phyloP scores from a whole-genome alignment of 2,329 filamentous ascomycete species.

The Fusarium pseudograminearum region DNA sequence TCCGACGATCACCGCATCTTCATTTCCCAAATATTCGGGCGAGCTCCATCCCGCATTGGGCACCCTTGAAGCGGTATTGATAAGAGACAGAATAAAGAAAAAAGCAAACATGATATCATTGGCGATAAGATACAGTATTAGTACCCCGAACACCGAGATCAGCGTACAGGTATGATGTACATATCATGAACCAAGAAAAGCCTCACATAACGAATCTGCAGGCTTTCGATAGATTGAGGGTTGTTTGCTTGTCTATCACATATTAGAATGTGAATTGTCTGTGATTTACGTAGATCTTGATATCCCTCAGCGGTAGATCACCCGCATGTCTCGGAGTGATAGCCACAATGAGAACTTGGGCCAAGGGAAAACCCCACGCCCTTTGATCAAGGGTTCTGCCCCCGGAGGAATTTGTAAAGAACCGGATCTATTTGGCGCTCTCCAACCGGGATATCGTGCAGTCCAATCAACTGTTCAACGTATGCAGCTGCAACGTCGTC shows the following conservation, averaged over 20 bases:
- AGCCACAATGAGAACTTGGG: conserved; percentile 5
- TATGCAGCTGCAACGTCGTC: not conserved
- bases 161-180: not conserved
- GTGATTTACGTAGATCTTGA: conserved; percentile 26
- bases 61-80: not conserved
- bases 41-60: not conserved
- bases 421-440: not conserved
- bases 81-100: not conserved
- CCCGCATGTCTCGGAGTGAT: conserved; percentile 28
- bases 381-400: conserved; percentile 3
- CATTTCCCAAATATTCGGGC: conserved; percentile 5
- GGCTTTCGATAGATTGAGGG: conserved; percentile 3
- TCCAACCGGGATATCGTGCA: not conserved
- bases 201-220: not conserved
- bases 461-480: not conserved
- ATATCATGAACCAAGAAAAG: not conserved
- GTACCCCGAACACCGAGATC: not conserved
- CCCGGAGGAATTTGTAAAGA: not conserved
- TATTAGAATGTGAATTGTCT: conserved; percentile 35
- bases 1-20: conserved; percentile 1
- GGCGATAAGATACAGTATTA: not conserved
- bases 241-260: not conserved
- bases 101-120: conserved; percentile 1
- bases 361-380: not conserved
- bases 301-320: conserved; percentile 29